Evolutionary conservation across 495 filamentous ascomycete species (phyloP), one percentile per base, ranked within the genome.

Genomic region (Bombardia bombarda): DNA sequence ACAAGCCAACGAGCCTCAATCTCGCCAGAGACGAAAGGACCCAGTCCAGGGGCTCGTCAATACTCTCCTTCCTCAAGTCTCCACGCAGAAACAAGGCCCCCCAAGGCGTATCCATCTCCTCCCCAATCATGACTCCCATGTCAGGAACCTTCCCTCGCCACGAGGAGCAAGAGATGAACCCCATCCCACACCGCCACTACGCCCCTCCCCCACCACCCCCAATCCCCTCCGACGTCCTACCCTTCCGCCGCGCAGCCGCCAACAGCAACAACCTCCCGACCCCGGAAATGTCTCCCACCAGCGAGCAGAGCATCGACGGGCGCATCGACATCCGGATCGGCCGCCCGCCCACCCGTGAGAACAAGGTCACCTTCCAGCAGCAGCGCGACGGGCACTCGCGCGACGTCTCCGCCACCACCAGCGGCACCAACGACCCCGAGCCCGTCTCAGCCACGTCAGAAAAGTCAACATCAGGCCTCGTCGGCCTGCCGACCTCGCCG

Each of bases 111-210:
- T 62, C 47, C 47, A 78, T 78, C 42, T 77, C 73, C 7, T 73
- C 71, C 2, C 74, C 74, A 18, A 73, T 78, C 47, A 63, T 70
- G 56, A 77, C 72, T 12, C 73, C 74, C 18, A 66, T 65, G 62
- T 72, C 70, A n/a, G 65, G 56, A 1, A 69, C 69, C 2, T 76
- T 75, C 51, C 70, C 72, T 8, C 53, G 53, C 26, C 56, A 57
- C 10, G 64, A 72, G 6, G 64, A 53, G 20, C 67, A 73, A 40
- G 68, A 74, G 49, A 65, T 74, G 70, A 73, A 59, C 56, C 26
- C 70, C 33, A 69, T 76, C 33, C 53, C 67, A n/a, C 72, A 69
- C 13, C 64, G 69, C 8, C 63, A 70, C 35, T 77, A 78, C 38
- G 56, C 52, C 32, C 68, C 62, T 23, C 57, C 62, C 18, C 57